These are phyloP conservation scores for Monosporozyma unispora DNA, from an alignment of 805 yeast species.

Conservation along the genomic window DNA sequence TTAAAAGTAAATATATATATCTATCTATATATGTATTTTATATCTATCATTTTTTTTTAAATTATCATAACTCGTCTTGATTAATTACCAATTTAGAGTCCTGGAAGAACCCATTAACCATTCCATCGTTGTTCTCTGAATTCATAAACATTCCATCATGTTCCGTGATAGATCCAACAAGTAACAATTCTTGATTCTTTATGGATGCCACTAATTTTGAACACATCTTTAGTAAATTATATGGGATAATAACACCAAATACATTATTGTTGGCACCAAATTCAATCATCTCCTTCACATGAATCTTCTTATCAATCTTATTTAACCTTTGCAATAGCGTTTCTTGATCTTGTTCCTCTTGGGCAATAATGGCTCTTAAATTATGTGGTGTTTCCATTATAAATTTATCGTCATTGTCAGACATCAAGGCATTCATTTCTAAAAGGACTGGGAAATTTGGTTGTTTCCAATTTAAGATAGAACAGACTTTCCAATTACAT, in stretches of 20 bases:
- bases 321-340: background rate
- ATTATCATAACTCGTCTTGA: background rate
- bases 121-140: slow-evolving; percentile 11
- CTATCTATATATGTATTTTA: background rate
- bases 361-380: slow-evolving; percentile 10
- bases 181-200: slow-evolving; percentile 68
- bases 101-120: slow-evolving; percentile 21
- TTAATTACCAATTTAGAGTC: slow-evolving; percentile 14
- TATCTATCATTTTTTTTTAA: no score
- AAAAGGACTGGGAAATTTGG: slow-evolving; percentile 94
- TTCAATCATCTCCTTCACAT: slow-evolving; percentile 66
- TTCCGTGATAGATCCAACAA: slow-evolving; percentile 53
- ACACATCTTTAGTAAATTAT: slow-evolving; percentile 58
- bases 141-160: background rate
- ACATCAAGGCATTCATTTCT: slow-evolving; percentile 58
- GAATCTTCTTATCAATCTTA: slow-evolving; percentile 5
- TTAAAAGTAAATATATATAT: background rate
- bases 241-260: slow-evolving; percentile 73
- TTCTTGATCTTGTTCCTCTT: background rate
- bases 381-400: slow-evolving; percentile 27
- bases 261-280: slow-evolving; percentile 78
- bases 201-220: slow-evolving; percentile 70
- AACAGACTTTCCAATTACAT: slow-evolving; percentile 81
- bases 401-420: slow-evolving; percentile 10
- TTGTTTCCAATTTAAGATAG: slow-evolving; percentile 94